Base-by-base conservation (phyloP, 192 early-diverging fungal genomes). In the Coemansia sp. region DNA sequence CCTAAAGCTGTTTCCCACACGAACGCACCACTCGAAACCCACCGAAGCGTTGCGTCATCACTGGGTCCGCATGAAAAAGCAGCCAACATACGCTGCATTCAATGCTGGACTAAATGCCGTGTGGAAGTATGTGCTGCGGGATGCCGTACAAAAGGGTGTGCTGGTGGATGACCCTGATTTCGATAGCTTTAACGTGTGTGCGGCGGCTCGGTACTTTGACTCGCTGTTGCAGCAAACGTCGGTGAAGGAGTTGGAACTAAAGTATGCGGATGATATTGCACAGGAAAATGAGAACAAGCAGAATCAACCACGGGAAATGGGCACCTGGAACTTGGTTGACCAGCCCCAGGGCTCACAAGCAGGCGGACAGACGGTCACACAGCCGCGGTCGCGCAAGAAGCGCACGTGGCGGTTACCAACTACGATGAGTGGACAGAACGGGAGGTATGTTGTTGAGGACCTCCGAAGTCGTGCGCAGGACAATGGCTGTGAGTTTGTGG, bases 111-210 rank as follows among this genome's bases (percentile, higher is more conserved):
- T 80, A 23, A 17, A 20, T 8, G 18, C 12, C 0, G 26, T 80
- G 4, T 80, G 77, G 71, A 46, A 34, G n/a, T 64, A 60, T 24
- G 65, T 67, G 26, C 55, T 74, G 36, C 53, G 56, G 24, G 77
- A 80, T 42, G 77, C 77, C 0, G 34, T 80, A 2, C 38, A 15
- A 8, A 37, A 21, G 7, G 77, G 66, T 3, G 38, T 36, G 14
- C 42, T 80, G 36, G 26, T 10, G 0, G 65, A 80, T 40, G 15
- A 54, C 18, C 58, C 65, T 0, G 65, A 66, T 12, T 9, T 71
- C 23, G 56, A 61, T 7, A 34, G 44, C 10, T 71, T 74, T 42
- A 63, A 80, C 26, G 12, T 61, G n/a, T 6, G 12, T 3, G 24
- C 26, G 4, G 58, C 64, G 4, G 58, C 67, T 21, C n/a, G 49